Evolutionary conservation across 805 yeast species (phyloP), one percentile per base, ranked within the genome.

Genomic region (Lachancea fermentati): DNA sequence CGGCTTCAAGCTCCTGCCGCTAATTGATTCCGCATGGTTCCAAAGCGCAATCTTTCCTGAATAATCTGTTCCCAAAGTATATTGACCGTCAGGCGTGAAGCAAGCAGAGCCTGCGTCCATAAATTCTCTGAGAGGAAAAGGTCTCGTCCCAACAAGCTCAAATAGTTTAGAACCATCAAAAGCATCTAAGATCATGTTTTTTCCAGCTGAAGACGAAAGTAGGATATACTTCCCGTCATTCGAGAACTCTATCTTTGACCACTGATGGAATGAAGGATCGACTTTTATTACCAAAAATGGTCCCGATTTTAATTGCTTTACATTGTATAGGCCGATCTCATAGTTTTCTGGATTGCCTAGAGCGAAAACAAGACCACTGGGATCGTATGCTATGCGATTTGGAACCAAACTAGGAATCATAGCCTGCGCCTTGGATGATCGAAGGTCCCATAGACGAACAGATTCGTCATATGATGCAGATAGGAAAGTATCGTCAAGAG

Each of bases 381-480:
- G 93, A 62, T 91, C 97, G 50, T 79, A 76, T 0, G 93, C 84
- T 9, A 81, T 68, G 19, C 78, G 61, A 3, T 72, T 63, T 7
- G 85, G 79, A 11, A 71, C 68, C 12, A 77, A 73, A 28, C 75
- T 69, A 16, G 75, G 76, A 17, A 80, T 55, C 4, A 72, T 63
- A 0, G 94, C 93, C 43, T 76, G 79, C 14, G 83, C 75, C 42
- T 75, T 71, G 1, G 85, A 68, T 0, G 82, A 69, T 49, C 91
- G 68, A 18, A 84, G 58, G 62, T 93, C 97, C 98, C 98, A 93
- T 5, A 85, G 50, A 47, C 93, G 76, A 1, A 88, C 84, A 0
- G 95, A 78, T 39, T 81, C 74, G 58, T 93, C 98, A 42, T 74
- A 59, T 0, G 95, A 75, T 0, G 89, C 71, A 32, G 85, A 78